Base-by-base conservation (phyloP, 1,139 yeast genomes). In the Arxiozyma heterogenica region DNA sequence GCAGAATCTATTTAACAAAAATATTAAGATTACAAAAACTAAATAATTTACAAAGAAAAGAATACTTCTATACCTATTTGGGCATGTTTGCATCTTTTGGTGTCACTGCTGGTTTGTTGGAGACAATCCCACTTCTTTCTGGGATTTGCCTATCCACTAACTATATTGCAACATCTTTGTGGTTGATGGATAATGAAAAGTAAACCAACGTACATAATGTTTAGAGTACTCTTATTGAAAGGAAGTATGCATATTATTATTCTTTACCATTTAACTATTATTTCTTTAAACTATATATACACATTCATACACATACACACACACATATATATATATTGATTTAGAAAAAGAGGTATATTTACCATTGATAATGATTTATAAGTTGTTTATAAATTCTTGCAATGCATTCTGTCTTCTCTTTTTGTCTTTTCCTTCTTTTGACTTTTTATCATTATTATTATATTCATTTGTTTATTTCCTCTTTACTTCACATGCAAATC, bases 51-150 rank as follows among this genome's bases (percentile, higher is more conserved):
- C 59, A 64, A 46, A 61, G 70, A 50, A 55, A 57, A 39, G 59
- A 61, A 39, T 54, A 53, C 18, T 60, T 65, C 47, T 60, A 55
- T 47, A 55, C 51, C 20, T 59, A 64, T 49, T 60, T 63, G 30
- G 71, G 71, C 9, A 58, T 59, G 34, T 66, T 64, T 54, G 50
- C 59, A 27, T 64, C 67, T 1, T 67, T 67, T 56, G 71, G 71
- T 1, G 22, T 65, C 11, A 56, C 59, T 8, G 67, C 69, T 2
- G 62, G 63, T 8, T 51, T 63, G 38, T 47, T 66, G 34, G 70
- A 67, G 50, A 54, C 59, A 22, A 50, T 64, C 1, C 71, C 71
- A 27, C 53, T 64, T n/a, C 39, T 67, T 20, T 57, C 71, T 1
- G 68, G 68, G 7, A 48, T 67, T n/a, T 57, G 63, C 8, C 51